Percentiles rank a stretch among this genome's conserved stretches.
Conservation (phyloP, 2,329 filamentous ascomycete genomes). For the Colletotrichum phormii region DNA sequence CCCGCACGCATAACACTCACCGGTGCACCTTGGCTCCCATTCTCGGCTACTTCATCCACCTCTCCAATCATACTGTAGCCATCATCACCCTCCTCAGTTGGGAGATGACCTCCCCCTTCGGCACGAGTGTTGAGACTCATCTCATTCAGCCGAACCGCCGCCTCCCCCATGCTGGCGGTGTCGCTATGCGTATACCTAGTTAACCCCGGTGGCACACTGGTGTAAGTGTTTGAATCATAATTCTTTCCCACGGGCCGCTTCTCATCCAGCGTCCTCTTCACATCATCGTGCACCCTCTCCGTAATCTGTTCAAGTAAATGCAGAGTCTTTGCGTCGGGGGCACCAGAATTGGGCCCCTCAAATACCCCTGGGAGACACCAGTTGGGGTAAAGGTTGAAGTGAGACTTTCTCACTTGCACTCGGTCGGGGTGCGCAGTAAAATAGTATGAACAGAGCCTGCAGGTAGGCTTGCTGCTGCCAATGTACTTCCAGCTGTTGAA, state of each 20-base stretch:
- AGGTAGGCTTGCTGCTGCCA: slow-evolving; percentile 55
- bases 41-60: neutral
- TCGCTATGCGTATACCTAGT: neutral
- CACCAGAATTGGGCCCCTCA: slow-evolving; percentile 11
- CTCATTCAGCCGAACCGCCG: neutral
- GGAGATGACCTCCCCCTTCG: neutral
- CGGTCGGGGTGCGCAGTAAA: slow-evolving; percentile 42
- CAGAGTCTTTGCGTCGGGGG: slow-evolving; percentile 25
- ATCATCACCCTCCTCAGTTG: neutral
- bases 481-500: slow-evolving; percentile 50
- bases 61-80: neutral
- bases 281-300: slow-evolving; percentile 42
- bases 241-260: slow-evolving; percentile 42
- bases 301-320: slow-evolving; percentile 43
- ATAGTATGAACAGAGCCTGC: slow-evolving; percentile 52
- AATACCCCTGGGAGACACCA: slow-evolving; percentile 52
- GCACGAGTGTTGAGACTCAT: neutral
- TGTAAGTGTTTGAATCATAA: slow-evolving; percentile 47
- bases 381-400: slow-evolving; percentile 52
- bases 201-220: slow-evolving; percentile 6
- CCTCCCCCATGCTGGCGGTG: neutral
- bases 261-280: slow-evolving; percentile 42
- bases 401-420: slow-evolving; percentile 43
- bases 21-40: neutral
- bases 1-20: neutral